These are phyloP conservation scores for Heterobasidion irregulare DNA, from an alignment of 1,284 basidiomycete species.

Conservation along the genomic window DNA sequence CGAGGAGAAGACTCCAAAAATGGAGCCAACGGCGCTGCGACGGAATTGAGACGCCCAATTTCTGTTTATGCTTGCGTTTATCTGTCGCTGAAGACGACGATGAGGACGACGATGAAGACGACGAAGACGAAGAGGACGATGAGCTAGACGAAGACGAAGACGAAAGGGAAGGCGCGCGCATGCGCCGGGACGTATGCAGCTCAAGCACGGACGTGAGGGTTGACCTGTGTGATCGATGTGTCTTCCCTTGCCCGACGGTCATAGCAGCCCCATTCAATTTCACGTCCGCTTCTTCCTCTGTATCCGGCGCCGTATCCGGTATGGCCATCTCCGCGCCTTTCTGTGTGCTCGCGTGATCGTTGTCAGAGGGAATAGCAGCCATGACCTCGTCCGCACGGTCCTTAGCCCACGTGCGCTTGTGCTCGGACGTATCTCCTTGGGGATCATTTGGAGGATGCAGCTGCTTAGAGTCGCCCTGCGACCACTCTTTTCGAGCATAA, in stretches of 20 bases:
- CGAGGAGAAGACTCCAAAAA: constrained; percentile 66
- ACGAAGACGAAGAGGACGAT: constrained; percentile 1
- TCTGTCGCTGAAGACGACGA: not conserved
- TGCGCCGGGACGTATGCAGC: constrained; percentile 61
- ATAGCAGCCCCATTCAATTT: not conserved
- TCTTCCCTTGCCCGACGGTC: not conserved
- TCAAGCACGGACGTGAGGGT: constrained; percentile 50
- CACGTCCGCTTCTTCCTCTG: not conserved
- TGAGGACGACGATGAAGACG: constrained; percentile 2
- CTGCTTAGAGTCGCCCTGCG: no score
- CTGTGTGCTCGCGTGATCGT: constrained; percentile 1
- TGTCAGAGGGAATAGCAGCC: constrained; percentile 34
- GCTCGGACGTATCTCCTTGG: constrained; percentile 3
- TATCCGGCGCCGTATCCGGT: constrained; percentile 11
- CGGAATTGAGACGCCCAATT: constrained; percentile 64
- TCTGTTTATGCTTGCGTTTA: constrained; percentile 20
- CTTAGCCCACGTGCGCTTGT: not conserved
- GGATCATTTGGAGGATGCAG: no score
- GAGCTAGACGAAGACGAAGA: constrained; percentile 3
- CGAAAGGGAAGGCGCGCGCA: constrained; percentile 35
- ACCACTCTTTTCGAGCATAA: no score
- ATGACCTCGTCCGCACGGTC: constrained; percentile 40
- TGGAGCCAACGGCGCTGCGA: constrained; percentile 66
- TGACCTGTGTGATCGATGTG: not conserved
- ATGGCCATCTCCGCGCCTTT: not conserved